Base-by-base conservation (phyloP, 2,329 filamentous ascomycete species). In the Scedosporium minutisporum region DNA sequence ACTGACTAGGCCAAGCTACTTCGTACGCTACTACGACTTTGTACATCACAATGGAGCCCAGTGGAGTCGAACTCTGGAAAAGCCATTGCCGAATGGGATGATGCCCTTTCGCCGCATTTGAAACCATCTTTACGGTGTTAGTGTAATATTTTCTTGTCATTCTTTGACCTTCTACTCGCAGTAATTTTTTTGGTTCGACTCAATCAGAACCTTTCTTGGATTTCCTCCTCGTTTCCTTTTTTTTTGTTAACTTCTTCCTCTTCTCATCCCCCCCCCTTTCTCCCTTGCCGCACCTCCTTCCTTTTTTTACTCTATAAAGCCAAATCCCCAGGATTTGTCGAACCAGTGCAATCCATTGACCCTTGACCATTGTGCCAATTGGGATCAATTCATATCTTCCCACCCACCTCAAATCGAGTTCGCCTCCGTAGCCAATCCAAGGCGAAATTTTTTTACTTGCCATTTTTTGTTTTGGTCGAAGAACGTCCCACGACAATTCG, bases 401-500 rank as follows among this genome's bases (percentile, higher is more conserved):
- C n/a, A n/a, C n/a, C n/a, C n/a, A n/a, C n/a, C n/a, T n/a, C n/a
- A n/a, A n/a, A n/a, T n/a, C n/a, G 7, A 9, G 6, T 33, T 33
- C 29, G 29, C 29, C 29, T 9, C 29, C 6, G 7, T 33, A 9
- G 9, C 29, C 27, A 29, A 33, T 6, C 29, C 29, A 33, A 33
- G 29, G 5, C 29, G 5, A 33, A 33, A 29, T 29, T 46, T 18
- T 46, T 46, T 18, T 46, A 7, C n/a, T 18, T 46, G 14, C 42
- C n/a, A 33, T 7, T 33, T 33, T 33, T 33, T 29, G 1, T 29
- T 9, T 3, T 7, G 42, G 42, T 46, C 41, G 29, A 44, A 14
- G 25, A 48, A 27, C 9, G 41, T n/a, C 58, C n/a, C 38, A 42
- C 38, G 38, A 46, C 64, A 33, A 9, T 41, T 58, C 68, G 73